Conservation (phyloP, 1,284 basidiomycete species). For the Chalciporus sp. region DNA sequence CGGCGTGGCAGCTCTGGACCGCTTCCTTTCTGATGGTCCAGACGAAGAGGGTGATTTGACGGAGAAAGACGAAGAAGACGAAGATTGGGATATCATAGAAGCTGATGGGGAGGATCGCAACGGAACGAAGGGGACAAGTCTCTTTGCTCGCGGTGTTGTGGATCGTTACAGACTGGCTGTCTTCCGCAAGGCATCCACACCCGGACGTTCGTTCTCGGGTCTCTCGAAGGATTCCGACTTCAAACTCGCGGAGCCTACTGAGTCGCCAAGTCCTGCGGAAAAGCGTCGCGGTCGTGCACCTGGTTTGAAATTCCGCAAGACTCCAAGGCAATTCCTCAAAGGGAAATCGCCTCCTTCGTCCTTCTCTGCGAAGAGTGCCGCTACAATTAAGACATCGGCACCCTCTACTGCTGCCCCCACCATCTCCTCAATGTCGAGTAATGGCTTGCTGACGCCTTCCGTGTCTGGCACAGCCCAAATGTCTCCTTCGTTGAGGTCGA, state of each 20-base stretch:
- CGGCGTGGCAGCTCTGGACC: slow-evolving; percentile 74
- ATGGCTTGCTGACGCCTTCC: slow-evolving; percentile 57
- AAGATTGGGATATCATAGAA: slow-evolving; percentile 88
- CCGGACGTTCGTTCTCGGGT: slow-evolving; percentile 58
- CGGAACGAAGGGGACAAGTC: slow-evolving; percentile 70
- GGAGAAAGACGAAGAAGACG: slow-evolving; percentile 70
- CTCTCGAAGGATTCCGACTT: slow-evolving; percentile 56
- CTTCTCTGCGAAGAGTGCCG: slow-evolving; percentile 50
- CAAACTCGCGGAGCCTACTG: slow-evolving; percentile 30
- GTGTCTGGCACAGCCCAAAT: slow-evolving; percentile 49
- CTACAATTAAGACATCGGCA: slow-evolving; percentile 41
- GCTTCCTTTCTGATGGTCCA: slow-evolving; percentile 57
- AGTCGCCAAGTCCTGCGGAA: slow-evolving; percentile 52
- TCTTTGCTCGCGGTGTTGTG: slow-evolving; percentile 83
- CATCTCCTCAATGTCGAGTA: slow-evolving; percentile 49
- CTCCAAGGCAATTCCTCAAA: slow-evolving; percentile 67
- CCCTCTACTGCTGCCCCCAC: slow-evolving; percentile 50
- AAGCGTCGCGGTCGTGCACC: slow-evolving; percentile 67
- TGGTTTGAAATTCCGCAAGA: slow-evolving; percentile 70
- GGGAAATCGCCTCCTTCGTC: slow-evolving; percentile 67
- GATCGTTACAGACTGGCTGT: slow-evolving; percentile 79
- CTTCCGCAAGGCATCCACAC: slow-evolving; percentile 77
- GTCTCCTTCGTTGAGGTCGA: slow-evolving; percentile 75
- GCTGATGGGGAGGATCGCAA: slow-evolving; percentile 78
- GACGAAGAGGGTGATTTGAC: slow-evolving; percentile 58